Evolutionary conservation across 768 basidiomycete genomes (phyloP), one percentile per base, ranked within the genome.

Genomic region (Termitomyces sp.): DNA sequence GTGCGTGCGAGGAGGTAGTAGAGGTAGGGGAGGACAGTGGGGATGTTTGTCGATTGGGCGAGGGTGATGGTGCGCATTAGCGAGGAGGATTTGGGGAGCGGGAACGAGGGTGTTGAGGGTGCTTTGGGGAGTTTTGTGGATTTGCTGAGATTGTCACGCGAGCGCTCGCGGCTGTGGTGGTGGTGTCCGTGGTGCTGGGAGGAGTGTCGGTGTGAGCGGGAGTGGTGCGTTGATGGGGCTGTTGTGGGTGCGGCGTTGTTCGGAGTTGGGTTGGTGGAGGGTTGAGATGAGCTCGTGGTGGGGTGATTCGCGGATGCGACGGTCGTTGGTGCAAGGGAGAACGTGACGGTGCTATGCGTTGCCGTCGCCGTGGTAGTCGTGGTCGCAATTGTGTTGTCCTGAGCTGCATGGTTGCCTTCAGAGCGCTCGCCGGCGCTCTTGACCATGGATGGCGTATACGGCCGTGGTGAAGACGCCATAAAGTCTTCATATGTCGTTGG

Each of bases 1-100:
- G 79, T 75, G 11, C 78, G 77, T 11, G 81, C 79, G 42, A 83
- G 70, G 67, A 79, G 79, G 68, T 84, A 84, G 66, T 76, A 83
- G 0, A 79, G 77, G 63, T 81, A 81, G 0, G 83, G 83, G 4
- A 85, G 72, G 20, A 80, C 68, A 18, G 72, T 69, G 18, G 71
- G 74, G 16, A 82, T 67, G 57, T 75, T 69, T 53, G 71, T 78
- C 38, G 75, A 73, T 49, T 74, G 75, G 0, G 80, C 82, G 38
- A 85, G 76, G 38, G 69, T 59, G 55, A 83, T 79, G 7, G 78
- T 74, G 16, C 76, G 77, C 75, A 79, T 79, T 59, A 81, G 65
- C 24, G 75, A 73, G 51, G 78, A 77, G 51, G 74, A 42, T 38
- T 51, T 61, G 42, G 53, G 57, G 32, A 53, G 18, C 13, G 57